A percentile compares a stretch with the other conserved stretches of the same genome.
These are phyloP conservation scores for Xylaria multiplex DNA, from an alignment of 2,329 filamentous ascomycete genomes.

Conservation along the genomic window DNA sequence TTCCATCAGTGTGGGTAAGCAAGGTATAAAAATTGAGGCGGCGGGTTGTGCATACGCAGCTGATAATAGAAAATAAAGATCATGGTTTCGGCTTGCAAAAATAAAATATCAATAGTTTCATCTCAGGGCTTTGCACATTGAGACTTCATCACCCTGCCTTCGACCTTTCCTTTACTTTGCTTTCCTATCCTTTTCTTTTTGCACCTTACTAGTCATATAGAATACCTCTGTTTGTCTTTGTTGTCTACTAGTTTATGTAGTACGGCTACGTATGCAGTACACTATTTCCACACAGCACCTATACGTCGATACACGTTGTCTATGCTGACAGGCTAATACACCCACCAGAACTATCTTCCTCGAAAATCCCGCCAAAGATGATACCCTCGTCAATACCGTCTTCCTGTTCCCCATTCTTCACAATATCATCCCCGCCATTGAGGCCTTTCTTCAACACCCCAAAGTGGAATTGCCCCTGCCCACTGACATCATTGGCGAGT, in stretches of 20 bases:
- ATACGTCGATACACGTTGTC: not conserved
- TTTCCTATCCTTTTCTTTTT: no score
- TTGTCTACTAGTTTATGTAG: not conserved
- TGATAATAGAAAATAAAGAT: conserved; percentile 8
- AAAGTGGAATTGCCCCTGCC: conserved; percentile 30
- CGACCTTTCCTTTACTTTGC: not conserved
- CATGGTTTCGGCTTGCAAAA: not conserved
- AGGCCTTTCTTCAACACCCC: conserved; percentile 29
- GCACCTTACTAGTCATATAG: no score
- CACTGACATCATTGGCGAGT: conserved; percentile 25
- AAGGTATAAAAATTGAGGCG: conserved; percentile 19
- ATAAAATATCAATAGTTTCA: not conserved
- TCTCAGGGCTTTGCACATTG: no score
- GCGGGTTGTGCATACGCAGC: conserved; percentile 3
- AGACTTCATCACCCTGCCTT: not conserved
- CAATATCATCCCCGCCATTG: conserved; percentile 24
- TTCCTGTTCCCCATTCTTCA: conserved; percentile 30
- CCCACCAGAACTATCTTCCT: conserved; percentile 26
- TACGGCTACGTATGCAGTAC: not conserved
- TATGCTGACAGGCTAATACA: conserved; percentile 29
- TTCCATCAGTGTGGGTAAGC: not conserved
- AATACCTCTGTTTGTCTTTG: not conserved
- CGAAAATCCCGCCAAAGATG: conserved; percentile 30
- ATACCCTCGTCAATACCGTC: conserved; percentile 23
- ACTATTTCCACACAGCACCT: not conserved